Conservation (phyloP, 306 rosid genomes). For the Vigna nakashimae region DNA sequence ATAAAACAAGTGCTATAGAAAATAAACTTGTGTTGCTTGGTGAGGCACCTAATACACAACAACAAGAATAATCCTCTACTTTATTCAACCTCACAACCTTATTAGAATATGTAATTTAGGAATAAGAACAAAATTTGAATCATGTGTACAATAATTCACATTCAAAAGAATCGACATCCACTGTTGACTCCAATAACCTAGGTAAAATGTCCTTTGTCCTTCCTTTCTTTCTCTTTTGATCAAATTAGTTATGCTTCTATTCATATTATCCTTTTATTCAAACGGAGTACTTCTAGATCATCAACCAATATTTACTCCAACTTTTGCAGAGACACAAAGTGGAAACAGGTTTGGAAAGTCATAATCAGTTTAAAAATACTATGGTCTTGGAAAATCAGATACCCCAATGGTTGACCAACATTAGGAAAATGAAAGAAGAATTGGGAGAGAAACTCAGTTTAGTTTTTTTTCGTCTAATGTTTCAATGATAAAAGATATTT, state of each 20-base stretch:
- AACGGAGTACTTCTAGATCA: neutral
- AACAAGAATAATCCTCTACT: too few relatives aligned
- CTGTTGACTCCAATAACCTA: neutral
- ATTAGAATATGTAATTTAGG: neutral
- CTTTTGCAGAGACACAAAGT: neutral
- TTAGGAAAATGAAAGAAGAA: neutral
- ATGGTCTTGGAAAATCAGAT: neutral
- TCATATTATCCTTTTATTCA: neutral
- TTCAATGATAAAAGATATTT: too few relatives aligned
- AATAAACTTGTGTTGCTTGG: too few relatives aligned
- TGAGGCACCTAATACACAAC: too few relatives aligned
- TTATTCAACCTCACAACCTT: too few relatives aligned
- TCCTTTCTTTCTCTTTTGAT: too few relatives aligned
- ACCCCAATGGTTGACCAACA: neutral
- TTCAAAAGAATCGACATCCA: neutral
- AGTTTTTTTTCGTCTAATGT: too few relatives aligned
- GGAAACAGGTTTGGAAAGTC: neutral
- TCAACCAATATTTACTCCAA: neutral
- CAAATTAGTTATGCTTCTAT: too few relatives aligned
- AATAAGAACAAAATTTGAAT: neutral
- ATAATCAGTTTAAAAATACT: neutral
- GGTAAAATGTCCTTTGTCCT: neutral
- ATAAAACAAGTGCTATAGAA: too few relatives aligned
- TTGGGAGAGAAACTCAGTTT: conserved; percentile 12
- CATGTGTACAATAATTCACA: neutral